Evolutionary conservation across 202 grass and related monocot genomes (phyloP).

Genomic region (Schoenoplectus tabernaemontani): DNA sequence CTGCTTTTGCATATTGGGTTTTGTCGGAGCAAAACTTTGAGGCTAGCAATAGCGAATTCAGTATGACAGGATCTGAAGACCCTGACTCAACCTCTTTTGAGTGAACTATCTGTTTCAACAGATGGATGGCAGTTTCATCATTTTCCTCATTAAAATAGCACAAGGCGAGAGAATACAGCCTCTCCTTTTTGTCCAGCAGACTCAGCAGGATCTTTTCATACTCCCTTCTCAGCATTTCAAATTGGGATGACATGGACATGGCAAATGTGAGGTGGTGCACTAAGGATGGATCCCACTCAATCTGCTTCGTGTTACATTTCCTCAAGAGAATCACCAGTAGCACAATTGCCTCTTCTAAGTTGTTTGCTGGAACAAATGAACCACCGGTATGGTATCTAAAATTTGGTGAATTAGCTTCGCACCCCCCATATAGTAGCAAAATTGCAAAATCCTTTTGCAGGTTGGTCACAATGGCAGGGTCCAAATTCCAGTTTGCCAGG

Average conservation of each 20-base stretch:
- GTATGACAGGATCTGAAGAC: slow-evolving; percentile 41
- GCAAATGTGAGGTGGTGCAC: slow-evolving; percentile 83
- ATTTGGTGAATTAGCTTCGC: slow-evolving; percentile 74
- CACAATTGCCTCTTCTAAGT: slow-evolving; percentile 92
- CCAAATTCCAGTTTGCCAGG: slow-evolving; percentile 76
- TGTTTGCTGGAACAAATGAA: slow-evolving; percentile 82
- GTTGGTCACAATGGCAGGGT: slow-evolving; percentile 48
- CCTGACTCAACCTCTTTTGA: slow-evolving; percentile 9
- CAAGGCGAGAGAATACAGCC: slow-evolving; percentile 70
- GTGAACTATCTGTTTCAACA: slow-evolving; percentile 57
- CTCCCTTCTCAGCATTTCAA: slow-evolving; percentile 48
- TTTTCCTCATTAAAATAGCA: slow-evolving; percentile 91
- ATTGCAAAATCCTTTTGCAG: slow-evolving; percentile 84
- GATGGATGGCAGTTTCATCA: slow-evolving; percentile 54
- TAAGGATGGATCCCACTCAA: slow-evolving; percentile 63
- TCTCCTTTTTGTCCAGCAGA: slow-evolving; percentile 60
- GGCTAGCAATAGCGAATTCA: slow-evolving; percentile 76
- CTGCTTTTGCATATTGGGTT: slow-evolving; percentile 37
- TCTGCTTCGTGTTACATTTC: slow-evolving; percentile 64
- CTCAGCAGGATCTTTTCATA: slow-evolving; percentile 71
- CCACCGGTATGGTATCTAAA: slow-evolving; percentile 76
- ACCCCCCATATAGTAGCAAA: slow-evolving; percentile 86
- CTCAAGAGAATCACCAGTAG: slow-evolving; percentile 82
- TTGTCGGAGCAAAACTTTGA: slow-evolving; percentile 67
- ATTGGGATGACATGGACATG: slow-evolving; percentile 61